Conservation (phyloP, 176 grass and related monocot species). For the Ensete ventricosum region DNA sequence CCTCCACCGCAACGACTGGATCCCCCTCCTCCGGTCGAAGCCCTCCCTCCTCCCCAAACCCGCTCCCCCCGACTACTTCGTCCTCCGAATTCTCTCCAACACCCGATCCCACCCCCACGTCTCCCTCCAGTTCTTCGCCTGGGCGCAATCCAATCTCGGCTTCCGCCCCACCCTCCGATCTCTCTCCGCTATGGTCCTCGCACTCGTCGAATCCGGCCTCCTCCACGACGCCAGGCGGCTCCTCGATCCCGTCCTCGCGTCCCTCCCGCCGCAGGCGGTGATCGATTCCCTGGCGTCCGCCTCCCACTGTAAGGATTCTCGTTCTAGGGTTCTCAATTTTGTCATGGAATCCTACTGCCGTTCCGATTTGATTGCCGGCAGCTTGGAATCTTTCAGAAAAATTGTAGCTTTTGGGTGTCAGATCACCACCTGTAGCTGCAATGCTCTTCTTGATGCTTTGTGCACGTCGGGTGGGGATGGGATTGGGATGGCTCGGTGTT, state of each 20-base stretch:
- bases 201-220: conserved; percentile 18
- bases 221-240: conserved; percentile 1
- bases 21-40: not conserved
- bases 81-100: conserved; percentile 5
- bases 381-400: conserved; percentile 18
- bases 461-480: not conserved
- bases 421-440: conserved; percentile 11
- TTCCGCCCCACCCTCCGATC: conserved; percentile 11
- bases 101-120: conserved; percentile 8
- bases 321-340: conserved; percentile 16
- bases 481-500: conserved; percentile 5
- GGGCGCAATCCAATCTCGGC: conserved; percentile 10
- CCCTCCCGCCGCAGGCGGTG: not conserved
- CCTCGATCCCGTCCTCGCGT: conserved; percentile 2
- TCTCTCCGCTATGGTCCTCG: not conserved
- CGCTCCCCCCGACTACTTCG: not conserved
- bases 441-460: conserved; percentile 20
- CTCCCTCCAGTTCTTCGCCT: conserved; percentile 22
- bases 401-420: conserved; percentile 15
- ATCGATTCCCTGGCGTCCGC: conserved; percentile 2
- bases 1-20: conserved; percentile 23
- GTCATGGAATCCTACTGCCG: conserved; percentile 1
- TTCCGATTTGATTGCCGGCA: not conserved
- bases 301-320: conserved; percentile 10
- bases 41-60: not conserved